Evolutionary conservation across 1,284 basidiomycete species (phyloP), one percentile per base, ranked within the genome.

Genomic region (Moesziomyces sp.): DNA sequence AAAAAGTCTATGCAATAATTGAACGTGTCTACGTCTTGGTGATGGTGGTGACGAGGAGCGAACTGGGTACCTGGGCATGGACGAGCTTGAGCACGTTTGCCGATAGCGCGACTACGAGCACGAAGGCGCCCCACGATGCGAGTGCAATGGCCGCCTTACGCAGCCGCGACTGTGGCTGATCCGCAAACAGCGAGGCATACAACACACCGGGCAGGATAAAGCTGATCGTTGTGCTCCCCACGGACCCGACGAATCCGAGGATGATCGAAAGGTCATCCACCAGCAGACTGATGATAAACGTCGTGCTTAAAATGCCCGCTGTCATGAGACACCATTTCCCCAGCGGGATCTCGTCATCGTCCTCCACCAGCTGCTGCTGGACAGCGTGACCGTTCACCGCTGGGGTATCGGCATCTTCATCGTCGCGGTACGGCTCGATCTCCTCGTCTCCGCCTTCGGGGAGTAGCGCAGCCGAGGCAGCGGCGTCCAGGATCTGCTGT

Each of bases 221-320:
- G 10, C 93, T 95, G 75, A 99, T 95, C 38, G 87, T 97, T 16
- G 96, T 98, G 19, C 93, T 95, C 18, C 97, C 97, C 0, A 96
- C 97, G 11, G 94, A 92, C 8, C 97, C 97, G 26, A 99, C 97
- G 82, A 99, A 97, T 5, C 94, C 93, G 34, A 84, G 77, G 51
- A 83, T 76, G 44, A 84, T 58, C n/a, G 77, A 79, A 18, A 84
- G 73, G 53, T 84, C 81, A 42, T 81, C 78, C 30, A 83, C 76
- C n/a, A 78, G 55, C 35, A 84, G 46, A 24, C 67, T 71, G 51
- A 84, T 71, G 23, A 74, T 38, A 23, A 80, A 78, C 10, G 80
- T 78, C 16, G 79, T 70, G 43, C 58, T 58, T 30, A 83, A 78
- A 43, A 83, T 72, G 23, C 59, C 57, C 16, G 69, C 61, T 10